phyloP scores from a whole-genome alignment of 768 basidiomycete species.

The Tephrocybe sp. region DNA sequence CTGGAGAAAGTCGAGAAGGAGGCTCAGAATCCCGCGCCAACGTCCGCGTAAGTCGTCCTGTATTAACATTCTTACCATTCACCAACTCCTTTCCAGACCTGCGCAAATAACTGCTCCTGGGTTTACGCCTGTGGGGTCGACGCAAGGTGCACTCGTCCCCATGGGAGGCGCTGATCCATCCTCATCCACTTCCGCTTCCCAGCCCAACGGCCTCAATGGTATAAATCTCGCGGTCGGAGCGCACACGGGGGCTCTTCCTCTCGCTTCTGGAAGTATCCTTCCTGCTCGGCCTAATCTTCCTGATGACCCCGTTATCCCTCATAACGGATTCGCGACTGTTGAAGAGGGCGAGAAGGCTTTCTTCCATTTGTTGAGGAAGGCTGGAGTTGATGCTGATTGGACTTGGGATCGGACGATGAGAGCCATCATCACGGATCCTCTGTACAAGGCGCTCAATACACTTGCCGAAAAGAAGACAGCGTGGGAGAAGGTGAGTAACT shows the following conservation, averaged over 20 bases:
- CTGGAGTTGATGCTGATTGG: slow-evolving; percentile 88
- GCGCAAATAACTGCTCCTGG: slow-evolving; percentile 39
- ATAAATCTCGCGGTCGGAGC: slow-evolving; percentile 44
- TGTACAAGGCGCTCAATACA: slow-evolving; percentile 92
- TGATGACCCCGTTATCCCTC: slow-evolving; percentile 85
- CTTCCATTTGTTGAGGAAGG: slow-evolving; percentile 82
- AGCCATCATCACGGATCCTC: slow-evolving; percentile 95
- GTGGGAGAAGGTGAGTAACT: slow-evolving; percentile 79
- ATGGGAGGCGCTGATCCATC: slow-evolving; percentile 49
- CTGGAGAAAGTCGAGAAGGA: slow-evolving; percentile 87
- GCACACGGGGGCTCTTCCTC: slow-evolving; percentile 58
- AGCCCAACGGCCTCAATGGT: slow-evolving; percentile 48
- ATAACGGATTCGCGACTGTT: slow-evolving; percentile 81
- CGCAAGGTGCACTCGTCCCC: slow-evolving; percentile 54
- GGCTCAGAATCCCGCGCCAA: slow-evolving; percentile 34
- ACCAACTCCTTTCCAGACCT: slow-evolving; percentile 16
- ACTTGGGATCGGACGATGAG: slow-evolving; percentile 99
- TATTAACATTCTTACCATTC: not conserved
- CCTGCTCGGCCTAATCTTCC: slow-evolving; percentile 79
- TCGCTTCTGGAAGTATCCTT: slow-evolving; percentile 55
- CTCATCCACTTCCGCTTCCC: slow-evolving; percentile 48
- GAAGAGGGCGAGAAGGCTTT: slow-evolving; percentile 97
- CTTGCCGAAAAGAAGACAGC: slow-evolving; percentile 92
- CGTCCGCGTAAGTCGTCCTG: slow-evolving; percentile 26
- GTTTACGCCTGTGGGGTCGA: slow-evolving; percentile 38